Conservation (phyloP, 495 filamentous ascomycete species). For the Talaromyces proteolyticus region DNA sequence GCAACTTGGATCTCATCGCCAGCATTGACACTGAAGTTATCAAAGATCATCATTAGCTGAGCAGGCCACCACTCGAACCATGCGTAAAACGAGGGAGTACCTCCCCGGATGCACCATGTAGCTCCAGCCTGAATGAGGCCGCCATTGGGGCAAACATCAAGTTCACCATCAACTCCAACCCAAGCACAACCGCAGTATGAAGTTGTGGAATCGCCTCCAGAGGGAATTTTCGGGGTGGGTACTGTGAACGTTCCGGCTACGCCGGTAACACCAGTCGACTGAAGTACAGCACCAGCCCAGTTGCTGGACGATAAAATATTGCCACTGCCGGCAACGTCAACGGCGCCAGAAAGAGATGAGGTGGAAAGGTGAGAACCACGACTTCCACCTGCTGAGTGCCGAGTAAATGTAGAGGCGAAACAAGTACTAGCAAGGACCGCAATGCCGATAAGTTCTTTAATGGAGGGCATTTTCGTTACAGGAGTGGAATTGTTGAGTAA, state of each 20-base stretch:
- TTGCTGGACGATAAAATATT: no score
- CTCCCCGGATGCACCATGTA: conserved; percentile 44
- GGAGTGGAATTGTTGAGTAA: no score
- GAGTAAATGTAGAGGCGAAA: no score
- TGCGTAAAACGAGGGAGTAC: conserved; percentile 37
- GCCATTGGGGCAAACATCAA: conserved; percentile 31
- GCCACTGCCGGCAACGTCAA: no score
- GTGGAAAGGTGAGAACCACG: no score
- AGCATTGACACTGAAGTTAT: conserved; percentile 38
- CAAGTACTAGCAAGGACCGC: no score
- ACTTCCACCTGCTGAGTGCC: no score
- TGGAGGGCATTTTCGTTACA: no score
- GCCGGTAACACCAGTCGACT: conserved; percentile 20
- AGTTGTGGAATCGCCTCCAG: conserved; percentile 31
- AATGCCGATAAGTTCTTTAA: no score
- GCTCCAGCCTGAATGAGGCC: conserved; percentile 59
- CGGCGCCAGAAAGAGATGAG: no score
- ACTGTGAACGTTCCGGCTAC: conserved; percentile 53
- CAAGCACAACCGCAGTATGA: conserved; percentile 39
- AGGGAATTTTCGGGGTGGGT: conserved; percentile 42
- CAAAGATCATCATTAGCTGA: conserved; percentile 48
- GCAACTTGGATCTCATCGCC: conserved; percentile 52
- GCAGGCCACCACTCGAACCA: conserved; percentile 66
- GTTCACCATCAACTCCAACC: conserved; percentile 59
- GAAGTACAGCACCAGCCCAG: conserved; percentile 2